Conservation (phyloP, 2,329 filamentous ascomycete genomes). For the Curvularia sp. region DNA sequence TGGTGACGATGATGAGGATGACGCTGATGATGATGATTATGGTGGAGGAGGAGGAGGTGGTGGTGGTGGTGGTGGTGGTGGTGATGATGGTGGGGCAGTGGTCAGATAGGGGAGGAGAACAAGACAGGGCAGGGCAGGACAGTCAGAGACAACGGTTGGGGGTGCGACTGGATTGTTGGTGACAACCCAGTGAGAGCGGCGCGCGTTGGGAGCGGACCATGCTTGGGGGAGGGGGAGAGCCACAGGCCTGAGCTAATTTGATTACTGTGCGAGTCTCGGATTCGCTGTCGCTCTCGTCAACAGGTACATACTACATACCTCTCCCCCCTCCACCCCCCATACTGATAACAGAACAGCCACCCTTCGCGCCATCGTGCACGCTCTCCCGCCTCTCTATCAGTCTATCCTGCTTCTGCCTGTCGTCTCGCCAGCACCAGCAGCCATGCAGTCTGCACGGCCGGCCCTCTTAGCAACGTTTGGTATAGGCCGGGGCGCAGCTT, state of each 20-base stretch:
- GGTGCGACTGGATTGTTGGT: constrained; percentile 14
- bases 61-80: not conserved
- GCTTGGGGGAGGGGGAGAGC: constrained; percentile 4
- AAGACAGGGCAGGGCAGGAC: constrained; percentile 7
- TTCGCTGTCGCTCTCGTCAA: constrained; percentile 23
- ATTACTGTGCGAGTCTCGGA: constrained; percentile 26
- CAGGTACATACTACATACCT: constrained; percentile 20
- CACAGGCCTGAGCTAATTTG: constrained; percentile 31
- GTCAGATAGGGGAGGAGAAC: constrained; percentile 10
- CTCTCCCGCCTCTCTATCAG: not conserved
- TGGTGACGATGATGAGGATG: not conserved
- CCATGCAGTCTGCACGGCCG: constrained; percentile 2
- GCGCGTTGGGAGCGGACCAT: constrained; percentile 18
- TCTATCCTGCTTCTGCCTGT: not conserved
- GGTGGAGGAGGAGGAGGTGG: not conserved
- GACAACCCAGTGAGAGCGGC: constrained; percentile 18
- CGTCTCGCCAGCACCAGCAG: not conserved
- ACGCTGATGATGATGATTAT: not conserved
- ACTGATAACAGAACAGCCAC: not conserved
- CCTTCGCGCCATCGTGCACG: too few relatives aligned
- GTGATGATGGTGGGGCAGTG: not conserved
- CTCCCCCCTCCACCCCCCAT: not conserved
- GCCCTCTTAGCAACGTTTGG: constrained; percentile 8
- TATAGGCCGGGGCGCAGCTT: constrained; percentile 11
- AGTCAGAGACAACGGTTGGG: constrained; percentile 11